Conservation (phyloP, 768 basidiomycete species). For the Daedalea quercina region DNA sequence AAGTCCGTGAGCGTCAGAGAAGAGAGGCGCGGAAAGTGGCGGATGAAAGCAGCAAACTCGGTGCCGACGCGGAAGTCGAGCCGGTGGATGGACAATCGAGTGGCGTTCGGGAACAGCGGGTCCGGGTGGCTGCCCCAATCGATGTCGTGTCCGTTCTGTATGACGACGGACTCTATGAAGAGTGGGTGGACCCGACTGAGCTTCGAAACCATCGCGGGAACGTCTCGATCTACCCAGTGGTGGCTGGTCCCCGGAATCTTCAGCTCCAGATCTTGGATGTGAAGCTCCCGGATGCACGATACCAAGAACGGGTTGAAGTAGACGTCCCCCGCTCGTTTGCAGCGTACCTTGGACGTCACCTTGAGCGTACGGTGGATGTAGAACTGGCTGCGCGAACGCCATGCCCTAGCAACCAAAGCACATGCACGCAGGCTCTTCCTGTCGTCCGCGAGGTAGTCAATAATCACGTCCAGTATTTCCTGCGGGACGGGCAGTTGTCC, state of each 20-base stretch:
- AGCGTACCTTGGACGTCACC: neutral
- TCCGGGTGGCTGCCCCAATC: neutral
- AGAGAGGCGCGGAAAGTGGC: neutral
- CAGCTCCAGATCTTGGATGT: neutral
- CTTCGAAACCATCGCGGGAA: neutral
- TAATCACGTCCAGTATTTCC: conserved; percentile 11
- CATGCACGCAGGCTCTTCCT: conserved; percentile 6
- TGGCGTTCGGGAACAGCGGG: neutral
- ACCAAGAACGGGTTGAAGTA: neutral
- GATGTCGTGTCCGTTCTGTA: neutral
- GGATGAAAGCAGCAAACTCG: neutral
- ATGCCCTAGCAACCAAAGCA: conserved; percentile 3
- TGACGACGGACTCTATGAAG: neutral
- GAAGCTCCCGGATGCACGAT: neutral
- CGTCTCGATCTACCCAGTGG: neutral
- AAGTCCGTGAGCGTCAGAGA: neutral
- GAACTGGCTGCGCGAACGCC: conserved; percentile 5
- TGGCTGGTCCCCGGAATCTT: neutral
- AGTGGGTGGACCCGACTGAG: neutral
- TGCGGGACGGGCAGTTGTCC: conserved; percentile 1
- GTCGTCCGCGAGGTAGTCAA: conserved; percentile 11
- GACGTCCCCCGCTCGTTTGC: neutral
- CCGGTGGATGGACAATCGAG: neutral
- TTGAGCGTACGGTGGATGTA: neutral
- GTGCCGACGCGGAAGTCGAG: neutral